Evolutionary conservation across 2,329 filamentous ascomycete genomes (phyloP), one percentile per base, ranked within the genome.

Genomic region (Zymoseptoria crescenta): DNA sequence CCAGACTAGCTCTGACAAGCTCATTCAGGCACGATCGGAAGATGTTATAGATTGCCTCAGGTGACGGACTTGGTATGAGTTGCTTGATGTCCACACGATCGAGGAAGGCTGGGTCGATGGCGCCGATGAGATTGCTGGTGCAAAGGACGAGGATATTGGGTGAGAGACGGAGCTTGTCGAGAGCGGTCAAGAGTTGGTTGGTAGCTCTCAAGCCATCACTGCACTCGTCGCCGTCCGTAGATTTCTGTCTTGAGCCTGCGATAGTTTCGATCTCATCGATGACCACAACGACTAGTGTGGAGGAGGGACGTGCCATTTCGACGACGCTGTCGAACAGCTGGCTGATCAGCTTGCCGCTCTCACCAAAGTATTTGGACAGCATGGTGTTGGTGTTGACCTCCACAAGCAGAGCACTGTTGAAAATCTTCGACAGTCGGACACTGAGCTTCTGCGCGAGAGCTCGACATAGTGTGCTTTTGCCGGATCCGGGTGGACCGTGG

Each of bases 201-300:
- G 79, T 79, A 4, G 78, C 77, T 51, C 79, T 70, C 61, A 81
- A 67, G 1, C 75, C 74, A 63, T 81, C 79, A 13, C 69, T 71
- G 35, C 76, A 77, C 59, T 81, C 79, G 54, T 74, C 75, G 13
- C 72, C 70, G 49, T 56, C 65, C 1, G 73, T 62, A 2, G 74
- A 72, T 51, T 74, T 71, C 58, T 79, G 74, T 35, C 79, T 74
- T 6, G 70, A 74, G 49, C 74, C 71, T n/a, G 78, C 75, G 19
- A 81, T 67, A 2, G 74, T 79, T 61, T 81, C 79, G 16, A 81
- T 74, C 59, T 81, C 79, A 58, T 81, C 79, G 45, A 81, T 75
- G 19, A 81, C 68, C 0, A 81, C 74, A 53, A 75, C 76, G 16
- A 78, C 65, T 2, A 81, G 70, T 0, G 71, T 74, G 35, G 68